Evolutionary conservation across 768 basidiomycete genomes (phyloP).

Genomic region (Hortiboletus flavorubellus): DNA sequence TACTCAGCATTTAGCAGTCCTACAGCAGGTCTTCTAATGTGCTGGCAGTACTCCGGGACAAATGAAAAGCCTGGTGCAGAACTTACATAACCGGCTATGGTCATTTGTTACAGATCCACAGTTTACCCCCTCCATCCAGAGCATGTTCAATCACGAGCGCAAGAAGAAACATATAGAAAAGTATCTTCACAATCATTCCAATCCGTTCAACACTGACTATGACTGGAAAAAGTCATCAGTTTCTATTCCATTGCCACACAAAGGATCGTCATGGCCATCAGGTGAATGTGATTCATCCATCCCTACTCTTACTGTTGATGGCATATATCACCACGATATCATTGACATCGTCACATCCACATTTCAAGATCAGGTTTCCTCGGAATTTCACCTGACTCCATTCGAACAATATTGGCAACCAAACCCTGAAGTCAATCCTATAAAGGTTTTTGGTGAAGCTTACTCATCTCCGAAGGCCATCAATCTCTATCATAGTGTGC

Average conservation of each 20-base stretch:
- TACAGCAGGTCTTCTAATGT: conserved; percentile 26
- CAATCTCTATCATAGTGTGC: too few relatives aligned
- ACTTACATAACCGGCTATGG: conserved; percentile 26
- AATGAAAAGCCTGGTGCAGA: conserved; percentile 29
- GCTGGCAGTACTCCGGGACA: conserved; percentile 30
- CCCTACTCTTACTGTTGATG: neutral
- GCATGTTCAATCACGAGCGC: conserved; percentile 9
- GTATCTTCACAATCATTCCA: neutral
- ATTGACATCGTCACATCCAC: conserved; percentile 2
- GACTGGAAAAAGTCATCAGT: conserved; percentile 6
- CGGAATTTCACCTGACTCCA: neutral
- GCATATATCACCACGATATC: neutral
- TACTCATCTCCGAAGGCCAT: neutral
- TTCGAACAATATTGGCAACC: conserved; percentile 5
- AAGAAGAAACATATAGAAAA: conserved; percentile 1
- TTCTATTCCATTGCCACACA: neutral
- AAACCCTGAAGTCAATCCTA: neutral
- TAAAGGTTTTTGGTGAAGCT: neutral
- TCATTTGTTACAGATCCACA: conserved; percentile 21
- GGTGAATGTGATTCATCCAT: neutral
- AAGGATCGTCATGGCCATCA: neutral
- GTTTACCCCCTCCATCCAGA: conserved; percentile 15
- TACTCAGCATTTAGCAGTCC: conserved; percentile 19
- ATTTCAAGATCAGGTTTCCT: neutral
- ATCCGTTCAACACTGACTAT: neutral